These are phyloP conservation scores for Trichoderma atrobrunneum DNA, from an alignment of 2,329 filamentous ascomycete species.

Conservation along the genomic window DNA sequence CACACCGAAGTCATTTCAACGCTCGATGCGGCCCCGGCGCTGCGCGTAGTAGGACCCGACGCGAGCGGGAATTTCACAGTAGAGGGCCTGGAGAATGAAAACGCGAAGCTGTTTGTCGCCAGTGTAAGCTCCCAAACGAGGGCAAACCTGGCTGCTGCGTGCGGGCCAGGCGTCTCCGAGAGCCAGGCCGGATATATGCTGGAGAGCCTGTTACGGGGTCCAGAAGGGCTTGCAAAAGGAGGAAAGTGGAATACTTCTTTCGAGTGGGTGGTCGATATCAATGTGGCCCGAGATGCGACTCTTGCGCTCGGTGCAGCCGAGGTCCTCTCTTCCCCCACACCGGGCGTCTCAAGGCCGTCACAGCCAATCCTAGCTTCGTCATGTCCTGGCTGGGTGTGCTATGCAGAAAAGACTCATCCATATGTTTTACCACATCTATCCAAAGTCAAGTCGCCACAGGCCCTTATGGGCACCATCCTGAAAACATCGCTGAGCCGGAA, in stretches of 20 bases:
- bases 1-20: conserved; percentile 85
- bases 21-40: conserved; percentile 64
- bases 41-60: conserved; percentile 39
- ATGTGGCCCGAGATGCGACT: conserved; percentile 74
- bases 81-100: conserved; percentile 52
- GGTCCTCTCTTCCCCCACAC: conserved; percentile 44
- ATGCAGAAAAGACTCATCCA: conserved; percentile 96
- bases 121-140: conserved; percentile 90
- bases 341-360: conserved; percentile 24
- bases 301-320: conserved; percentile 78
- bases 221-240: conserved; percentile 64
- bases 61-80: conserved; percentile 38
- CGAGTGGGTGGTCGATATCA: conserved; percentile 87
- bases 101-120: conserved; percentile 81
- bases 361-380: conserved; percentile 78
- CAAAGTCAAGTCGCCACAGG: conserved; percentile 88
- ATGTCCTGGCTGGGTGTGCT: conserved; percentile 98
- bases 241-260: conserved; percentile 75
- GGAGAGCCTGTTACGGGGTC: conserved; percentile 68
- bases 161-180: conserved; percentile 68
- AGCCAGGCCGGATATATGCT: conserved; percentile 77
- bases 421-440: conserved; percentile 90
- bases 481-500: conserved; percentile 78
- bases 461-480: conserved; percentile 81
- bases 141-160: conserved; percentile 84